These are phyloP conservation scores for Stygiomarasmius scandens DNA, from an alignment of 1,284 basidiomycete genomes.

Conservation along the genomic window DNA sequence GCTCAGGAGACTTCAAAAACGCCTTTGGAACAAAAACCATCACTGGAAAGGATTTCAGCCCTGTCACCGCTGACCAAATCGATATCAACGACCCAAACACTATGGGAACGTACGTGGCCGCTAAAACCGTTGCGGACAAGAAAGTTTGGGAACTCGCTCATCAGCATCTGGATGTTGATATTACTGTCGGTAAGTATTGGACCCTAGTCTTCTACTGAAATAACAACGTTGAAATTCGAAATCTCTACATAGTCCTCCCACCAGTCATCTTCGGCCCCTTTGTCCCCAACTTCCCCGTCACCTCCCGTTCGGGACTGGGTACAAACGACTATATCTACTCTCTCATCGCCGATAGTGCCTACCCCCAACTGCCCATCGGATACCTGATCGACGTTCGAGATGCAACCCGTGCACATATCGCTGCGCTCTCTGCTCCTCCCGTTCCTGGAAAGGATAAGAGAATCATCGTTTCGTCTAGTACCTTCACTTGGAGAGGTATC, in stretches of 20 bases:
- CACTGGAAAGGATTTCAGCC: background rate
- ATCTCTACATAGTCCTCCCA: background rate
- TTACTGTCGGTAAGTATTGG: constrained; percentile 25
- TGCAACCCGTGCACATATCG: constrained; percentile 11
- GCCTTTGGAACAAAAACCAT: background rate
- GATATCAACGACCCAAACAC: background rate
- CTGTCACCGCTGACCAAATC: background rate
- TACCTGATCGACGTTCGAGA: constrained; percentile 14
- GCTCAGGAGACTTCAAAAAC: background rate
- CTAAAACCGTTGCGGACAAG: background rate
- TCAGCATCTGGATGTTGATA: constrained; percentile 26
- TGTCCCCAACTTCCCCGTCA: background rate
- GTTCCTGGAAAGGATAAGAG: constrained; percentile 9
- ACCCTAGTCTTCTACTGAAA: too few relatives aligned
- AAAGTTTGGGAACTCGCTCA: constrained; percentile 19
- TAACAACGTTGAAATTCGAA: too few relatives aligned
- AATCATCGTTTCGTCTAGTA: constrained; percentile 3
- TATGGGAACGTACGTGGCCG: background rate
- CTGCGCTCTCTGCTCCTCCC: constrained; percentile 6
- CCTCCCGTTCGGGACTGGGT: background rate
- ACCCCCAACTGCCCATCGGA: background rate
- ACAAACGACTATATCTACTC: constrained; percentile 4
- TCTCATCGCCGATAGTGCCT: constrained; percentile 3
- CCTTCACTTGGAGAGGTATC: background rate
- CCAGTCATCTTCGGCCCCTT: background rate